These are phyloP conservation scores for Russula virescens DNA, from an alignment of 768 basidiomycete genomes.

Conservation along the genomic window DNA sequence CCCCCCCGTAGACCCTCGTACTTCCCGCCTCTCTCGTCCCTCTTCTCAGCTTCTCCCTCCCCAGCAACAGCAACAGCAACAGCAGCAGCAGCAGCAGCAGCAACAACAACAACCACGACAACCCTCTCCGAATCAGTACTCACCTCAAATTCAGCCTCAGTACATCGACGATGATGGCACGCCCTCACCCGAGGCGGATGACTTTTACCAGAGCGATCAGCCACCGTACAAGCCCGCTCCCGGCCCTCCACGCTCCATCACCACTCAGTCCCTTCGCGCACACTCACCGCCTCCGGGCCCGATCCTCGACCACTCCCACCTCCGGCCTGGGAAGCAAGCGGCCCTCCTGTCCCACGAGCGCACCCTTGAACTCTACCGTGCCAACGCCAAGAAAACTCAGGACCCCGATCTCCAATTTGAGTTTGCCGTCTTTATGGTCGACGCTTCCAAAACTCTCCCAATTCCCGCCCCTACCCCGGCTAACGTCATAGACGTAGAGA, in stretches of 20 bases:
- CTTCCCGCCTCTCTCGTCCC: constrained; percentile 14
- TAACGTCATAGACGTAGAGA: constrained; percentile 76
- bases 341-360: constrained; percentile 91
- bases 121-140: constrained; percentile 7
- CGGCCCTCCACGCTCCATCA: constrained; percentile 33
- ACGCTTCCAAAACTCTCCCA: constrained; percentile 86
- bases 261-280: constrained; percentile 54
- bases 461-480: constrained; percentile 64
- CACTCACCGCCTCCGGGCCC: constrained; percentile 63
- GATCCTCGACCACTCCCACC: constrained; percentile 86
- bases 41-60: constrained; percentile 13
- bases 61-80: no score
- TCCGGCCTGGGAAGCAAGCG: constrained; percentile 88
- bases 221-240: background rate
- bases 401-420: constrained; percentile 97
- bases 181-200: constrained; percentile 21
- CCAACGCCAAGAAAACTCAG: constrained; percentile 97
- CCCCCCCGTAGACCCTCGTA: constrained; percentile 6
- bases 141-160: constrained; percentile 18
- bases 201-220: constrained; percentile 24
- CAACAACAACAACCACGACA: background rate
- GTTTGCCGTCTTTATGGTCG: constrained; percentile 98
- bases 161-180: constrained; percentile 22
- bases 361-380: constrained; percentile 94
- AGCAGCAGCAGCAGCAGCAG: no score